Evolutionary conservation across 305 asterid species (phyloP).

Genomic region (Vinca major): DNA sequence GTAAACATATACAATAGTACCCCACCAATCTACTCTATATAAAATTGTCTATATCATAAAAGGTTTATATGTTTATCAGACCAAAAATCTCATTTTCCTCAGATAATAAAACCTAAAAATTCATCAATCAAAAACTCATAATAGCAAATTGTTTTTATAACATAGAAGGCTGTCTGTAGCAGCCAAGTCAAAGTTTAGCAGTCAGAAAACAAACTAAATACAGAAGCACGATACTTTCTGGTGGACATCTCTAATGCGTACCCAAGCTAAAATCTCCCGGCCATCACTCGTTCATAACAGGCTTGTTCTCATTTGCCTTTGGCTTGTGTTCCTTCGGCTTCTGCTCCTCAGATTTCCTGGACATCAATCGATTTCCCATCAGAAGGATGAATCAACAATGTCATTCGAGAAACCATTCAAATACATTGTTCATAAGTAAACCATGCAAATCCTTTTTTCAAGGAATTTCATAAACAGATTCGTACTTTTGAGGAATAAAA

Average conservation of each 20-base stretch:
- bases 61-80: not conserved
- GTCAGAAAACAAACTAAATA: slow-evolving; percentile 1
- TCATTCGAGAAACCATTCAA: slow-evolving; percentile 3
- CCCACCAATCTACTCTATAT: too few species aligned
- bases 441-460: not conserved
- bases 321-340: slow-evolving; percentile 93
- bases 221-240: not conserved
- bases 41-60: too few species aligned
- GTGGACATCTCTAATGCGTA: not conserved
- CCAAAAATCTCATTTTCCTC: not conserved
- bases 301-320: slow-evolving; percentile 86
- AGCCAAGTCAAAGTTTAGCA: not conserved
- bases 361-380: not conserved
- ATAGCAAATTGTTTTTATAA: not conserved
- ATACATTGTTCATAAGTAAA: not conserved
- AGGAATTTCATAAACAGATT: not conserved
- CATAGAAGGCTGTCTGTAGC: not conserved
- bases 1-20: too few species aligned
- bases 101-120: not conserved
- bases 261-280: not conserved
- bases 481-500: not conserved
- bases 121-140: not conserved
- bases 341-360: slow-evolving; percentile 85
- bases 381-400: not conserved
- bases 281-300: slow-evolving; percentile 71